Percentiles rank a stretch among this genome's conserved stretches.
Conservation (phyloP, 495 filamentous ascomycete genomes). For the Aspergillus sparsus region DNA sequence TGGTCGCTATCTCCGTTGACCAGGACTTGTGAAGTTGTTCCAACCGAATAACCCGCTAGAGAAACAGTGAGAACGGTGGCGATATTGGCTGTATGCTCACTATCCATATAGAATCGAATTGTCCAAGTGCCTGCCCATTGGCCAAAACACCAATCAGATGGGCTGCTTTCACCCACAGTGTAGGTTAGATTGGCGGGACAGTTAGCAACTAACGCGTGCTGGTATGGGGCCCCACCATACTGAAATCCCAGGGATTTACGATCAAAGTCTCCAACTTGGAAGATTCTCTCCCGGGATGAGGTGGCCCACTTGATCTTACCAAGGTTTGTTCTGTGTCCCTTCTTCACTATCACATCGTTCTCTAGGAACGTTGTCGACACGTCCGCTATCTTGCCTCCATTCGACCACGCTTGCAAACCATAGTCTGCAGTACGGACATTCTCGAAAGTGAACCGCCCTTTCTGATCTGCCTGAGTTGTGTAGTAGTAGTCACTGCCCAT, state of each 20-base stretch:
- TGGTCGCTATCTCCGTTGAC: conserved; percentile 23
- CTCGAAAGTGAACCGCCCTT: conserved; percentile 35
- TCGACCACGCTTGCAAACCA: conserved; percentile 43
- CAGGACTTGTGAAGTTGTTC: conserved; percentile 23
- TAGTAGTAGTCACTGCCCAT: conserved; percentile 44
- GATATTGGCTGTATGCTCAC: not conserved
- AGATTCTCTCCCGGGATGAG: conserved; percentile 30
- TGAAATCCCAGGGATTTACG: conserved; percentile 39
- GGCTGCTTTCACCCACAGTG: conserved; percentile 29
- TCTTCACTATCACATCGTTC: conserved; percentile 34
- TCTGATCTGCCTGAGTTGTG: conserved; percentile 34
- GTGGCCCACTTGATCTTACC: conserved; percentile 31
- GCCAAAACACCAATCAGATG: conserved; percentile 40
- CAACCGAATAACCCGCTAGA: conserved; percentile 34
- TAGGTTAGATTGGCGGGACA: conserved; percentile 38
- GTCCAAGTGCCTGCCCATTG: conserved; percentile 41
- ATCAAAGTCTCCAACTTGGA: conserved; percentile 43
- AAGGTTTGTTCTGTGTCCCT: conserved; percentile 26
- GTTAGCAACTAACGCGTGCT: conserved; percentile 35
- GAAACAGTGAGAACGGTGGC: conserved; percentile 26
- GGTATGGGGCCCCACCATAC: conserved; percentile 35
- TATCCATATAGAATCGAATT: conserved; percentile 26
- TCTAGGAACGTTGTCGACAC: conserved; percentile 35
- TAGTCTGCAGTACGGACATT: conserved; percentile 38
- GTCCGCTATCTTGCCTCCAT: conserved; percentile 25